Evolutionary conservation across 1,284 basidiomycete genomes (phyloP), one percentile per base, ranked within the genome.

Genomic region (Takashimella tepidaria): DNA sequence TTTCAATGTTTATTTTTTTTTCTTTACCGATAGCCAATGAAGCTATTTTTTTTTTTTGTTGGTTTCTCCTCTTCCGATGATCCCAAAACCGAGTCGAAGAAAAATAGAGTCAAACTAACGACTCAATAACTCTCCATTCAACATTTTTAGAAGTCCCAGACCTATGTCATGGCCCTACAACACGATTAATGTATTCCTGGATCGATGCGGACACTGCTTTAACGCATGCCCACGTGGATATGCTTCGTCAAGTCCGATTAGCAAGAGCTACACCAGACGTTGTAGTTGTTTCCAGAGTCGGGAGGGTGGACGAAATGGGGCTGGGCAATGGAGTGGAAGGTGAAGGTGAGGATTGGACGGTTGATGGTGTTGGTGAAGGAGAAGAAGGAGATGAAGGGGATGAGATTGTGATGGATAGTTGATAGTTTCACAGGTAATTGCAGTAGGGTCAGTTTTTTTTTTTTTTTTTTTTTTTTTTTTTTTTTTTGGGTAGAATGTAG

Each of bases 101-200:
- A n/a, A n/a, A n/a, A n/a, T n/a, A n/a, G n/a, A n/a, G n/a, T n/a
- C n/a, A n/a, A n/a, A n/a, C n/a, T n/a, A n/a, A n/a, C n/a, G n/a
- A n/a, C n/a, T n/a, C n/a, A n/a, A n/a, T n/a, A n/a, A n/a, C n/a
- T n/a, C n/a, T n/a, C n/a, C n/a, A n/a, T n/a, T n/a, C n/a, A n/a
- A n/a, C n/a, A n/a, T n/a, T 16, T 13, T 12, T 73, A 91, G 89
- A 92, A 76, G 81, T 92, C n/a, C 82, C 84, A 16, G 89, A 93
- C 72, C 78, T 93, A 43, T 91, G 88, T 0, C 83, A 92, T 62
- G 73, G 77, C 11, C 74, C 79, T 10, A 91, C 83, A n/a, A 84
- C 87, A 25, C 80, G 81, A 19, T 77, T 92, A 4, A 87, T 92
- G 71, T 81, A 85, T 49, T 73, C 76, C 50, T 92, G 89, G 89